Evolutionary conservation across 345 rosid genomes (phyloP).

Genomic region (Eucalyptus pauciflora): DNA sequence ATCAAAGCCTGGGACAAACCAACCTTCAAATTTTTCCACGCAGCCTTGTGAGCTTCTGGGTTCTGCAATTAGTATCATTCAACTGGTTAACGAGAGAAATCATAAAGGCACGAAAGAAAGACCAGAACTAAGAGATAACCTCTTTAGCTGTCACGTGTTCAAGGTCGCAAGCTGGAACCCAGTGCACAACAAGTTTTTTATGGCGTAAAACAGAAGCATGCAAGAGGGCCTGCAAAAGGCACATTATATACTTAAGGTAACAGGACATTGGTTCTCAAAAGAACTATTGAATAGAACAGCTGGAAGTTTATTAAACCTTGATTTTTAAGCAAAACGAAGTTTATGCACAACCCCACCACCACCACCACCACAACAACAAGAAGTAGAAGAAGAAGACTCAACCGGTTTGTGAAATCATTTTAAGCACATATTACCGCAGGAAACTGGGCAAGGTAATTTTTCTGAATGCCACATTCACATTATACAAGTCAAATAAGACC

Average conservation of each 20-base stretch:
- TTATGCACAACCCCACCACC: neutral
- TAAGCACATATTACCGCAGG: neutral
- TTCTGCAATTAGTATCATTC: slow-evolving; percentile 34
- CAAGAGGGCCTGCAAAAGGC: slow-evolving; percentile 68
- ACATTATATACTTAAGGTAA: neutral
- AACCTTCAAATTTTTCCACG: slow-evolving; percentile 79
- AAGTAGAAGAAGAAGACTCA: neutral
- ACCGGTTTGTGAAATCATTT: neutral
- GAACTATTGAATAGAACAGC: neutral
- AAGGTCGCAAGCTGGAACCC: slow-evolving; percentile 90
- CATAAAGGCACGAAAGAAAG: neutral
- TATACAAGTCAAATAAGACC: neutral
- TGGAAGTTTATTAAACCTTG: neutral
- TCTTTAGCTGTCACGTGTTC: slow-evolving; percentile 43
- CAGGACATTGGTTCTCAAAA: neutral
- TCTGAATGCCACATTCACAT: neutral
- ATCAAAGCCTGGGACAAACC: neutral
- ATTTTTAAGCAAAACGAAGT: neutral
- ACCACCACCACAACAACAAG: neutral
- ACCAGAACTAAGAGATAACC: slow-evolving; percentile 21
- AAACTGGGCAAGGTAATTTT: neutral
- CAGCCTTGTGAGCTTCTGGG: slow-evolving; percentile 60
- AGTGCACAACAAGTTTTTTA: slow-evolving; percentile 73
- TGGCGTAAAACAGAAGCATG: slow-evolving; percentile 75
- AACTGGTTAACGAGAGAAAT: slow-evolving; percentile 3